Base-by-base conservation (phyloP, 345 rosid species). In the Citrus unshiu region DNA sequence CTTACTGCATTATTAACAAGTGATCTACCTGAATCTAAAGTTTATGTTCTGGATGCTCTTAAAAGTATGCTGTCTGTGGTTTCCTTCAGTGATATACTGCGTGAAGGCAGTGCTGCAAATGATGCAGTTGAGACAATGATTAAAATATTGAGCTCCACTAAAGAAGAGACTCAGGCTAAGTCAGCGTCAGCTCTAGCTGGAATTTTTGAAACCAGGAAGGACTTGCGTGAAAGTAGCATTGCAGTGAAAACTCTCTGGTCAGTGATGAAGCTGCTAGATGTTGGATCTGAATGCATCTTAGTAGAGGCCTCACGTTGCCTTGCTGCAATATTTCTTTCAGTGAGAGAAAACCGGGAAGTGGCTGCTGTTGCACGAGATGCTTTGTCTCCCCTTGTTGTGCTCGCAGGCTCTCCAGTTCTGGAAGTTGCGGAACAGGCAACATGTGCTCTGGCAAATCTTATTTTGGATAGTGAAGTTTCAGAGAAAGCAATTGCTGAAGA, bases 51-150 rank as follows among this genome's bases (percentile, higher is more conserved):
- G 88, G 99, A 97, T 88, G 98, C 98, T 73, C 86, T 97, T 67
- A 91, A 85, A 85, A 94, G 95, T 81, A 94, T 97, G 99, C 97
- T 97, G 78, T 93, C 95, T 77, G 95, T 92, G 81, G 96, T 93
- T 77, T 84, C 93, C 64, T 83, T 93, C 82, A 87, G 35, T 74
- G 99, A 97, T 82, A 89, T 90, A 84, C 80, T 92, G 57, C 91
- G 94, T 69, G 98, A 97, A 82, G 99, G 99, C 74, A 92, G 97
- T 88, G 98, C 99, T 82, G 92, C 99, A 74, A 94, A 94, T 86
- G 99, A 97, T 86, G 99, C 99, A 29, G 88, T 94, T 78, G 99
- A 93, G 91, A 97, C 97, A 58, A 93, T 94, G 91, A 90, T 97
- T 77, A 97, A 90, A 85, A 84, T 94, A 82, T 77, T 94, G 91